phyloP scores from a whole-genome alignment of 148 eudicot species.

The Vaccinium macrocarpon region DNA sequence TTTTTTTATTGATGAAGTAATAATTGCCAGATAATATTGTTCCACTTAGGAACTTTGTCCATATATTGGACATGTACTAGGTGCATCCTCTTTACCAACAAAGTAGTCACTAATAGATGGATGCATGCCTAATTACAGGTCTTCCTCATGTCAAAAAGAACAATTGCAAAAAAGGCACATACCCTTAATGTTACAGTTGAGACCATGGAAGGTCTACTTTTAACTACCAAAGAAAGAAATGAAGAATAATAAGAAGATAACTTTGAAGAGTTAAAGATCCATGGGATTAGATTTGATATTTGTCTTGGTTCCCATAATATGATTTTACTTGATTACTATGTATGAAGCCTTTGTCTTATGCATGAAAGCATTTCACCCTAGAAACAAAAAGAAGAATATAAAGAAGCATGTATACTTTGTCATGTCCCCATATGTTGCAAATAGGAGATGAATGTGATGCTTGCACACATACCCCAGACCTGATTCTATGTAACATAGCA shows the following conservation, averaged over 20 bases:
- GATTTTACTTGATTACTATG: not conserved
- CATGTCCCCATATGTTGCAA: not conserved
- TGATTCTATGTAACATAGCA: not conserved
- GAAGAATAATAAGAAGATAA: not conserved
- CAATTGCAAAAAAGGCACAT: slow-evolving; percentile 1
- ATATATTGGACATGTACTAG: not conserved
- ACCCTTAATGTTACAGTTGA: not conserved
- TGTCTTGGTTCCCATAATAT: not conserved
- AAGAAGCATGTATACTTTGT: not conserved
- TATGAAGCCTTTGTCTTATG: not conserved
- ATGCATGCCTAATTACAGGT: not conserved
- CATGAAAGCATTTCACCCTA: not conserved
- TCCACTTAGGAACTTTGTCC: not conserved
- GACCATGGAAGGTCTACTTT: not conserved
- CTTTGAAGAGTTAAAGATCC: not conserved
- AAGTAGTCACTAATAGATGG: not conserved
- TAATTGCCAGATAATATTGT: not conserved
- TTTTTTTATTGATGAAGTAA: not conserved
- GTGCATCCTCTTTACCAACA: slow-evolving; percentile 12
- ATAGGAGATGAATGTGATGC: not conserved
- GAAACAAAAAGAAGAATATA: not conserved
- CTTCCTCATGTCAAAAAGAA: not conserved
- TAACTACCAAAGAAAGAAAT: not conserved
- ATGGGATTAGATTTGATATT: not conserved
- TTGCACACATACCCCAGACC: not conserved